Base-by-base conservation (phyloP, 1,139 yeast genomes). In the Debaryomyces udenii region DNA sequence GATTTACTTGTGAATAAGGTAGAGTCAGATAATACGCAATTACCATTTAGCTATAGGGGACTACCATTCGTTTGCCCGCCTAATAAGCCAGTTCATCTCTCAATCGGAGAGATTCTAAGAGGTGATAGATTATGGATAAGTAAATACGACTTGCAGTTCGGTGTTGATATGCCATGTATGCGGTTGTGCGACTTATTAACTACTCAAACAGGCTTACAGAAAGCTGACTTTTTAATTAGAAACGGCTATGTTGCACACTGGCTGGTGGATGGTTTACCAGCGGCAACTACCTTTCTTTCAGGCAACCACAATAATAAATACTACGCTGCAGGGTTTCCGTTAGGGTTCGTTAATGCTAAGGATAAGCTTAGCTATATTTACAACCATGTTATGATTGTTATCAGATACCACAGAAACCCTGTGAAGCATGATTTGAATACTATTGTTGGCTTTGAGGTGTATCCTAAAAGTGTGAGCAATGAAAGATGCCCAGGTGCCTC, bases 401-500 rank as follows among this genome's bases (percentile, higher is more conserved):
- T 90, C 35, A 74, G 96, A 53, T 86, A 82, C 62, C 86, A 89
- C 49, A 70, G 72, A 22, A 84, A 83, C 24, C 55, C 50, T 20
- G 28, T 43, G 9, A 48, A 50, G 55, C 66, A 49, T 7, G 74
- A 74, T 3, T 60, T 68, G 39, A 68, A 76, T 50, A 76, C 86
- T 2, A 86, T 90, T 51, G 96, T 89, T 16, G 97, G 96, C 0
- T 87, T 89, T 53, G 97, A 90, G 64, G 89, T 88, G 6, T 89
- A 89, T 55, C 96, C 96, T 9, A 84, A 81, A 59, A 84, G 94
- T 42, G 91, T 87, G 10, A 69, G 76, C 37, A 83, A 81, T 55
- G 78, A 66, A 48, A 70, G 72, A 31, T 85, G 93, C 56, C 91
- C 91, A 2, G 90, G 90, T 5, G 78, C 84, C 2, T 70, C 83